These are phyloP conservation scores for Speleostelium caveatum DNA, from an alignment of 78 protist genomes.

Conservation along the genomic window DNA sequence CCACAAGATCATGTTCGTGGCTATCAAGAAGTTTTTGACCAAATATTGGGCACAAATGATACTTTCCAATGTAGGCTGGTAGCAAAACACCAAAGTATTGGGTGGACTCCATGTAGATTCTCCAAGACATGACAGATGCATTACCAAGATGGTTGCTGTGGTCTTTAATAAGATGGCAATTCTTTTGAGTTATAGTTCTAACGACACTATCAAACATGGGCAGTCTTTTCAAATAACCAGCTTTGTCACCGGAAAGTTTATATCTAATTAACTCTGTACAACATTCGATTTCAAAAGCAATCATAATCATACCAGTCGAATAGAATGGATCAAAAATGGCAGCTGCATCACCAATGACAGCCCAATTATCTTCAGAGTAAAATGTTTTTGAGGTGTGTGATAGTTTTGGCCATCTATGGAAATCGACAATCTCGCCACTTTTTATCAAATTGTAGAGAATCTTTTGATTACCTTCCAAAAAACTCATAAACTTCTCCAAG, in stretches of 20 bases:
- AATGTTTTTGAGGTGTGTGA: slow-evolving; percentile 47
- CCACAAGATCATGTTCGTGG: slow-evolving; percentile 15
- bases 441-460: slow-evolving; percentile 31
- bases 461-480: slow-evolving; percentile 57
- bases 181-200: slow-evolving; percentile 53
- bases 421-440: slow-evolving; percentile 69
- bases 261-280: slow-evolving; percentile 3
- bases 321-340: slow-evolving; percentile 75
- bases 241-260: not conserved
- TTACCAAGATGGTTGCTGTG: slow-evolving; percentile 67
- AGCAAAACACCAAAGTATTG: slow-evolving; percentile 20
- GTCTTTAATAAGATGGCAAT: slow-evolving; percentile 53
- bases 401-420: slow-evolving; percentile 63
- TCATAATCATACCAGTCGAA: slow-evolving; percentile 67
- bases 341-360: slow-evolving; percentile 71
- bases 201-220: slow-evolving; percentile 26
- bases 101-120: slow-evolving; percentile 47
- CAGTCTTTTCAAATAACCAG: not conserved
- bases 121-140: slow-evolving; percentile 64
- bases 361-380: slow-evolving; percentile 44
- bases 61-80: slow-evolving; percentile 66
- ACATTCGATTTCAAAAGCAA: slow-evolving; percentile 62
- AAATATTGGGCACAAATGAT: slow-evolving; percentile 57
- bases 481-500: slow-evolving; percentile 55
- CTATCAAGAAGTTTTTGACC: not conserved